These are phyloP conservation scores for Populus davidiana DNA, from an alignment of 345 rosid genomes.

Conservation along the genomic window DNA sequence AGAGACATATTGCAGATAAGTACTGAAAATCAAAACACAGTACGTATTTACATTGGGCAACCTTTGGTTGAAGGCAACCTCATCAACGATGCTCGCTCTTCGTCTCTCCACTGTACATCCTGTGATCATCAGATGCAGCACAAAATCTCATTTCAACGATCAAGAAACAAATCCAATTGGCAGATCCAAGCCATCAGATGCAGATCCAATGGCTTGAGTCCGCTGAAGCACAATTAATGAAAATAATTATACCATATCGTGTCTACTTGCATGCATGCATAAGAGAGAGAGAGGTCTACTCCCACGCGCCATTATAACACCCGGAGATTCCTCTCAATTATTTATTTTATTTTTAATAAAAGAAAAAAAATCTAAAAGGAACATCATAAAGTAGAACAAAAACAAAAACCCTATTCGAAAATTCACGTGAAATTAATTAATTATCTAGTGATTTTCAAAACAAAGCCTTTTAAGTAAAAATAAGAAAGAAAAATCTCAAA, in stretches of 20 bases:
- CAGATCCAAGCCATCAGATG: slow-evolving; percentile 18
- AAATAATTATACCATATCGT: slow-evolving; percentile 3
- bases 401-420: neutral
- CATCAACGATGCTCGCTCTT: slow-evolving; percentile 68
- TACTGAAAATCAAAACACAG: neutral
- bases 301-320: slow-evolving; percentile 45
- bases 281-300: slow-evolving; percentile 21
- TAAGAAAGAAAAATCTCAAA: too few species aligned
- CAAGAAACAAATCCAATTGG: neutral
- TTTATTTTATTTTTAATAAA: too few species aligned
- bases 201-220: slow-evolving; percentile 2
- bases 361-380: neutral
- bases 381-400: neutral
- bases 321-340: too few species aligned
- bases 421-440: too few species aligned
- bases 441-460: too few species aligned
- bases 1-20: neutral
- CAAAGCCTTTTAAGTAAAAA: too few species aligned
- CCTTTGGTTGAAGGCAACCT: neutral
- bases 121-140: slow-evolving; percentile 22
- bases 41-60: slow-evolving; percentile 8
- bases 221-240: neutral
- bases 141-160: neutral
- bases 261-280: slow-evolving; percentile 12
- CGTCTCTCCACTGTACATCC: slow-evolving; percentile 91